phyloP scores from a whole-genome alignment of 176 grass and related monocot genomes.

The Oryza officinalis region DNA sequence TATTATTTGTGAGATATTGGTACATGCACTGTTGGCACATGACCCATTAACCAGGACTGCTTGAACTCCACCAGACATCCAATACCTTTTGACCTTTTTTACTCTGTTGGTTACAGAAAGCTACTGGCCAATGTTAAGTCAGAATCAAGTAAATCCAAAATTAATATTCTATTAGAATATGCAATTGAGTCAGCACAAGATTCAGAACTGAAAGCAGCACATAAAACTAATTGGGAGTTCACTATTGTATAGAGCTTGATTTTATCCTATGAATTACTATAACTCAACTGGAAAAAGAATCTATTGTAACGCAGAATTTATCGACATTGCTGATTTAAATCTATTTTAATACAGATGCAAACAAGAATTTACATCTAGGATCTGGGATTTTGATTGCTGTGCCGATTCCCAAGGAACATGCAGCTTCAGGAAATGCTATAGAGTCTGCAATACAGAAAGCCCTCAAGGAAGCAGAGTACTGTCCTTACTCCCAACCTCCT shows the following conservation, averaged over 20 bases:
- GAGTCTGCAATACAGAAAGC: slow-evolving; percentile 85
- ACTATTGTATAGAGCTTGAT: not conserved
- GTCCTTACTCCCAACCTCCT: not conserved
- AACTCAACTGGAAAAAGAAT: not conserved
- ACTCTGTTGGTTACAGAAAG: not conserved
- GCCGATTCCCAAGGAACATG: slow-evolving; percentile 76
- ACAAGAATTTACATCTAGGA: slow-evolving; percentile 65
- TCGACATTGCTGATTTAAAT: not conserved
- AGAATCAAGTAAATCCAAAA: not conserved
- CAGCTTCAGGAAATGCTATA: slow-evolving; percentile 75
- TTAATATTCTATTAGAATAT: not conserved
- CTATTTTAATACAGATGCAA: slow-evolving; percentile 61
- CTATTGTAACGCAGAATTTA: slow-evolving; percentile 30
- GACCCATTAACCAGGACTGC: not conserved
- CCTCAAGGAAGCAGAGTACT: slow-evolving; percentile 85
- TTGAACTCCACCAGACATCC: not conserved
- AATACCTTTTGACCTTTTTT: not conserved
- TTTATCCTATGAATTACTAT: not conserved
- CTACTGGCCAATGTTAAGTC: not conserved
- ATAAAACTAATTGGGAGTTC: not conserved
- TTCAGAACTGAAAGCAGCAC: not conserved
- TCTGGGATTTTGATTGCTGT: slow-evolving; percentile 85
- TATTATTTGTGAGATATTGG: not conserved
- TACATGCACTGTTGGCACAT: not conserved
- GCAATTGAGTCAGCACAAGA: not conserved